Evolutionary conservation across 495 filamentous ascomycete genomes (phyloP).

Genomic region (Chaetomidium leptoderma): DNA sequence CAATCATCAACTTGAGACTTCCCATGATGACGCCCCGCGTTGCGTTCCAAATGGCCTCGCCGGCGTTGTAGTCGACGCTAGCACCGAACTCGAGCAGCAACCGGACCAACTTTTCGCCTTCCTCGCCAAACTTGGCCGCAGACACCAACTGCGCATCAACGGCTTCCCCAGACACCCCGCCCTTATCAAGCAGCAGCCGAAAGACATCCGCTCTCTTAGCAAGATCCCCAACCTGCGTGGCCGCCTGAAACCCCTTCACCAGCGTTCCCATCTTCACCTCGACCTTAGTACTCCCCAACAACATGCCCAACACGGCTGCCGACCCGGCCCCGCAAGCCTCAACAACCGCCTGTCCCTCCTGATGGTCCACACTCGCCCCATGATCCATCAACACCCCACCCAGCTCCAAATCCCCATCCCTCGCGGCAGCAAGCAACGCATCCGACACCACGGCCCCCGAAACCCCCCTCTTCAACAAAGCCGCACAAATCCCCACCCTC

Average conservation of each 20-base stretch:
- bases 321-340: slow-evolving; percentile 41
- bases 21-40: slow-evolving; percentile 40
- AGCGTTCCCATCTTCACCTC: slow-evolving; percentile 35
- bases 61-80: slow-evolving; percentile 40
- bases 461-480: slow-evolving; percentile 38
- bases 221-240: slow-evolving; percentile 40
- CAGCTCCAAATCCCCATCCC: slow-evolving; percentile 43
- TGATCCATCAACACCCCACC: slow-evolving; percentile 39
- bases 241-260: slow-evolving; percentile 42
- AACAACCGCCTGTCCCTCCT: slow-evolving; percentile 44
- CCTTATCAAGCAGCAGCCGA: slow-evolving; percentile 38
- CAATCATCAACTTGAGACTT: slow-evolving; percentile 43
- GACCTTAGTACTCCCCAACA: slow-evolving; percentile 34
- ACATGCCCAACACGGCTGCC: slow-evolving; percentile 38
- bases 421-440: slow-evolving; percentile 39
- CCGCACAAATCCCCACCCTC: slow-evolving; percentile 33
- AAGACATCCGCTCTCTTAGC: slow-evolving; percentile 39
- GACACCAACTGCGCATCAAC: slow-evolving; percentile 44
- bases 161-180: slow-evolving; percentile 39
- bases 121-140: slow-evolving; percentile 42
- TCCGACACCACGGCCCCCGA: slow-evolving; percentile 36
- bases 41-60: slow-evolving; percentile 47
- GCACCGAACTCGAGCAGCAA: slow-evolving; percentile 43
- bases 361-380: slow-evolving; percentile 42
- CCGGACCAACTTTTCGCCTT: slow-evolving; percentile 39